Evolutionary conservation across 2,329 filamentous ascomycete genomes (phyloP), one percentile per base, ranked within the genome.

Genomic region (Xylaria sp.): DNA sequence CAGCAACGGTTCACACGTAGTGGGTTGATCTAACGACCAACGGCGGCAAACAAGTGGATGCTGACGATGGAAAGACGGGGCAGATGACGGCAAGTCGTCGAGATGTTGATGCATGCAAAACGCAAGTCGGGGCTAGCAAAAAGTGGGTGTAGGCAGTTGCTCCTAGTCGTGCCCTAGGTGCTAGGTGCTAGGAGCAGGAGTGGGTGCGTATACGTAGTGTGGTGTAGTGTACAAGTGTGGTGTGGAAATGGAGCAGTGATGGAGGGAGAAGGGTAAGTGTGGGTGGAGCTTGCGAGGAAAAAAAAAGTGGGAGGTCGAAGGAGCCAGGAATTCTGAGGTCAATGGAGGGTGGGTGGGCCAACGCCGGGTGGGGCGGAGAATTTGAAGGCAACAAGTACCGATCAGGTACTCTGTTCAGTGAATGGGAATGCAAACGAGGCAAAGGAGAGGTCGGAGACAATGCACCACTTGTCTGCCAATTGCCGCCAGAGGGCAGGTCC

Each of bases 31-130:
- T 65, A 67, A 65, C 56, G 54, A 70, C 63, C 60, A 65, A 65
- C 64, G 63, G 53, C 61, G 56, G 54, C 58, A 60, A 66, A 64
- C 62, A 67, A 63, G 70, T 71, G 70, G 70, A 27, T 66, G 61
- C 58, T 66, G 52, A 60, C 63, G 64, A 68, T 68, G 67, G 66
- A n/a, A 66, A 62, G 60, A 67, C 54, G 55, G 62, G 58, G 59
- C 51, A 60, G 66, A 72, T 73, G 69, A 69, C 67, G 69, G 69
- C 68, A 71, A 69, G 64, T 69, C 67, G 67, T 73, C 67, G 68
- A 71, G 67, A 70, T 66, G 62, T 64, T 69, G 69, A 68, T 72
- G 71, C 71, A 73, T 69, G 70, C 68, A 69, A 67, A 68, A 65
- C 71, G 71, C 71, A 72, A 73, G 71, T 72, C 67, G 71, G 70